Evolutionary conservation across 345 rosid species (phyloP), one percentile per base, ranked within the genome.

Genomic region (Aquilaria yunnanensis): DNA sequence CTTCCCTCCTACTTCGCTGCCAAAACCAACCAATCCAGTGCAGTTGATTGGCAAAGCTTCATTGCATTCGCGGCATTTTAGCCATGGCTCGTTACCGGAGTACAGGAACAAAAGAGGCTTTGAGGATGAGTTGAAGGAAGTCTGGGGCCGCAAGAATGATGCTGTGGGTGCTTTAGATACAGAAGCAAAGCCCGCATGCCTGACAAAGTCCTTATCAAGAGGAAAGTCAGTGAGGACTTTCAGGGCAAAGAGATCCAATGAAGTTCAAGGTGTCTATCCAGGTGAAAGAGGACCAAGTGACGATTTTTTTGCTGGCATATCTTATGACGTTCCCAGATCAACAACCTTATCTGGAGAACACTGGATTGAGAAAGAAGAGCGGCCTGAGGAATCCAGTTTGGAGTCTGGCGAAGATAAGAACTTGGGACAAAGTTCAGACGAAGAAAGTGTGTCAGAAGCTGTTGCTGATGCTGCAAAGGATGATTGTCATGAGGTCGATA

Each of bases 141-240:
- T 43, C 9, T 55, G 63, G 5, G 46, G 47, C 57, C 56, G 63
- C 62, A 60, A 56, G 59, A 64, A 62, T 48, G 76, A 79, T 59
- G 70, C 51, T 32, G 68, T 74, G 69, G 68, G 55, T 70, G 75
- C 81, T 57, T 57, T 69, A 65, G 79, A 81, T 67, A 69, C 51
- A 14, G 78, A 77, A 57, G 61, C 55, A 59, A 74, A 70, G 49
- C 63, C 74, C 4, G 61, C 29, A 46, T 32, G 47, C 30, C 52
- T 60, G 32, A 69, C 37, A 57, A 88, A 79, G 67, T 56, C 74
- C 66, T 64, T 78, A 51, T 51, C 62, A 2, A 77, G 83, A 68
- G 98, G 88, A 56, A 89, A 78, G 64, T 89, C 93, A 0, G 96
- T 89, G 16, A 77, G 96, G 73, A 87, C 94, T 51, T 62, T 81